Evolutionary conservation across 2,329 filamentous ascomycete genomes (phyloP).

Genomic region (Rhinocladiella mackenziei): DNA sequence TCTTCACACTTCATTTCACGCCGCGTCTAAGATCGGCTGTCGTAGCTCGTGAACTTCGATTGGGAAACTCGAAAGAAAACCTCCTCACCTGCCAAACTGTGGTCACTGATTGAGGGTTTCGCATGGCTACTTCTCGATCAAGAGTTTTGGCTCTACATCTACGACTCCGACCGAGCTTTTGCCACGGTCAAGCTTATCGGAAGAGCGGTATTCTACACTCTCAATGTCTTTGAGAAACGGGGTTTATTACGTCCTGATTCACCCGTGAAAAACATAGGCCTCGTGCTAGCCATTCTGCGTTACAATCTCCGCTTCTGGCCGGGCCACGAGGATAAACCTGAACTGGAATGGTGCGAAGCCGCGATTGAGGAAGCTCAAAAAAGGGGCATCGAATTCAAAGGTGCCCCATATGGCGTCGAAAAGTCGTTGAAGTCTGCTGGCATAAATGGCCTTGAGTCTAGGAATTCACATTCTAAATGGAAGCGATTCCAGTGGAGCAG

Average conservation of each 20-base stretch:
- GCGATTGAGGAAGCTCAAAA: slow-evolving; percentile 7
- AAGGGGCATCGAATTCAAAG: slow-evolving; percentile 10
- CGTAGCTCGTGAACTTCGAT: too few relatives aligned
- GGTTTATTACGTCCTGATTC: slow-evolving; percentile 6
- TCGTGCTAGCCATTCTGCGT: slow-evolving; percentile 9
- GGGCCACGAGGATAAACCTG: neutral
- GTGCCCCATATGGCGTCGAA: slow-evolving; percentile 4
- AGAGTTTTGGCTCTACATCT: slow-evolving; percentile 3
- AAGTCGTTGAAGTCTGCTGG: neutral
- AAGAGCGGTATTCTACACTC: slow-evolving; percentile 6
- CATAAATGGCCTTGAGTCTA: neutral
- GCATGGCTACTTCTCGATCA: slow-evolving; percentile 2
- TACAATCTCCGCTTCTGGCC: slow-evolving; percentile 1
- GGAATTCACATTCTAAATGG: slow-evolving; percentile 2
- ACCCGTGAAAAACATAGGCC: slow-evolving; percentile 11
- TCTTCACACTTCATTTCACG: too few relatives aligned
- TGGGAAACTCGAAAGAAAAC: too few relatives aligned
- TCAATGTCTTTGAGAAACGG: slow-evolving; percentile 9
- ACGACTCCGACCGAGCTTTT: slow-evolving; percentile 3
- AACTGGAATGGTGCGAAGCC: slow-evolving; percentile 5
- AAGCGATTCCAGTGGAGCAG: slow-evolving; percentile 5
- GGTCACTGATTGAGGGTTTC: slow-evolving; percentile 8
- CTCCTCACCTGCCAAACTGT: too few relatives aligned
- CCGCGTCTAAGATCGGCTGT: too few relatives aligned
- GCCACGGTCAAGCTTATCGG: slow-evolving; percentile 10